These are phyloP conservation scores for Fusarium coffeatum DNA, from an alignment of 2,329 filamentous ascomycete species.

Conservation along the genomic window DNA sequence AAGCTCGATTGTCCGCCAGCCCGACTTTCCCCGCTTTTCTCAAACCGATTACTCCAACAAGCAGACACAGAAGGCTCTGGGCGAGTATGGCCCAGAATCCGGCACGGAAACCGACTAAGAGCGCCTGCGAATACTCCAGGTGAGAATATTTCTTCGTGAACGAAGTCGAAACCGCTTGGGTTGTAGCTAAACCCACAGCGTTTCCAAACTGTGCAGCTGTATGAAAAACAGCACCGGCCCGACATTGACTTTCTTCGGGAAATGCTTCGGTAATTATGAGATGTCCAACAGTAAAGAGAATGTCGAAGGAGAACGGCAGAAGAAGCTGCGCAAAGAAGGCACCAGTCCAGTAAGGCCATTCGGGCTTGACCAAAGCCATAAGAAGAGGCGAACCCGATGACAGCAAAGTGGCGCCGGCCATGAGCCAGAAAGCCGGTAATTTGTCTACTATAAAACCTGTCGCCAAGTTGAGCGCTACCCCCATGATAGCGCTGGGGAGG, in stretches of 20 bases:
- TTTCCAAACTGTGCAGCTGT: conserved; percentile 4
- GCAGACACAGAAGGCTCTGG: too few species aligned
- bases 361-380: background rate
- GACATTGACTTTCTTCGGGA: background rate
- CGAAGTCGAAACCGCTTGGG: background rate
- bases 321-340: conserved; percentile 1
- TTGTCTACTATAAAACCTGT: background rate
- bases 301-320: conserved; percentile 6
- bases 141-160: background rate
- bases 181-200: background rate
- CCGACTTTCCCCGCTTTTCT: too few species aligned
- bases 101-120: too few species aligned
- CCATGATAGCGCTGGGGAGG: background rate
- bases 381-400: background rate
- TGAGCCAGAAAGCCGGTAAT: conserved; percentile 2
- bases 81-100: too few species aligned
- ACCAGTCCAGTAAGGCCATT: background rate
- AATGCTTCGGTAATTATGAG: background rate
- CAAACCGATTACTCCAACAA: too few species aligned
- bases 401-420: background rate
- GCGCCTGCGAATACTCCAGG: background rate
- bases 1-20: too few species aligned
- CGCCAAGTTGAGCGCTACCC: background rate
- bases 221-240: conserved; percentile 1
- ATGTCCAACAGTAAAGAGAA: conserved; percentile 1